Evolutionary conservation across 306 rosid genomes (phyloP), one percentile per base, ranked within the genome.

Genomic region (Pyrus communis): DNA sequence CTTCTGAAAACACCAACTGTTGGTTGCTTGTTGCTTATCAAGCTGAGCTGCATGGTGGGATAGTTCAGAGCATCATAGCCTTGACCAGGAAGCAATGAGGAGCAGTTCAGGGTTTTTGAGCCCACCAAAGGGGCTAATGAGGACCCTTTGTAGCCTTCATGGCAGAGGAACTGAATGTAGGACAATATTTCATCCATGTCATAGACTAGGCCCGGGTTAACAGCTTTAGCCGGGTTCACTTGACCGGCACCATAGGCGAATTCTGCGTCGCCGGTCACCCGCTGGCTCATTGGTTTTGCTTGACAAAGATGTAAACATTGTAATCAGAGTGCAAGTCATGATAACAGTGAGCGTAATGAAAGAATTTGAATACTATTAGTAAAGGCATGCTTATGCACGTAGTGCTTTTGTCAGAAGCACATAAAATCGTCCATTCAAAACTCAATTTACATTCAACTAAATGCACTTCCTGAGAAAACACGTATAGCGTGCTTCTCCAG

Each of bases 31-130:
- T 72, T 81, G 70, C 18, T 64, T 68, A 63, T 69, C 79, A 90
- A 75, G 64, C 75, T 82, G 3, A 95, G 85, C 62, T 92, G 97
- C 76, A 95, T 85, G 11, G 82, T 86, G 19, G 97, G 99, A 69
- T 92, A 92, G 85, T 95, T 95, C 67, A 95, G 78, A 65, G 88
- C 93, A 51, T 95, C 97, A 15, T 92, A 51, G n/a, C 99, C 93
- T 12, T 85, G 73, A 0, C 90, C 96, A 0, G 91, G 93, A 67
- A 89, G 52, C 75, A 92, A 66, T 51, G 93, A 80, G 49, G 97
- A 82, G 75, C 99, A 95, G 7, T 89, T 86, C 17, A 89, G 59
- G 46, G 88, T 74, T 35, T 77, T 81, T n/a, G 88, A 79, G 3
- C 91, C 96, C 2, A 80, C 81, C 23, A 95, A 31, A 17, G 73